Conservation (phyloP, 1,284 basidiomycete genomes). For the Sanghuangporus sanghuang region DNA sequence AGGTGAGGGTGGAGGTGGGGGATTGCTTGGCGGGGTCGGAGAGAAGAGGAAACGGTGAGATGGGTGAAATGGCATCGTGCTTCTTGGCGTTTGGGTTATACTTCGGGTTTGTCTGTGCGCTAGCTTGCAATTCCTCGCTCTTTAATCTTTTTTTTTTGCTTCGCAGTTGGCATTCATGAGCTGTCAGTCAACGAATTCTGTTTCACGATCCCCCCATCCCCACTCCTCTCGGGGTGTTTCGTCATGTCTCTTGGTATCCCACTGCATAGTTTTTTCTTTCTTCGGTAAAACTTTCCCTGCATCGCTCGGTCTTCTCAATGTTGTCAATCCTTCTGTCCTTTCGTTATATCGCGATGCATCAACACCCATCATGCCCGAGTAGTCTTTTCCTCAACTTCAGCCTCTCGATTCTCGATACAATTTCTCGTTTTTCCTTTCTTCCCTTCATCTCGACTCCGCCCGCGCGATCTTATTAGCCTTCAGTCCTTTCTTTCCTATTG, state of each 20-base stretch:
- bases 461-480: too few relatives aligned
- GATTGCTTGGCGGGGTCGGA: constrained; percentile 24
- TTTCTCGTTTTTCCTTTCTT: not conserved
- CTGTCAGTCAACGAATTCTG: not conserved
- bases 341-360: not conserved
- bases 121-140: not conserved
- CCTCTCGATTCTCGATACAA: not conserved
- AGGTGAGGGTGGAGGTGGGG: constrained; percentile 21
- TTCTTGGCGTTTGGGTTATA: not conserved
- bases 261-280: not conserved
- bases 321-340: not conserved
- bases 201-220: not conserved
- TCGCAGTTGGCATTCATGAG: not conserved
- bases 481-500: not conserved
- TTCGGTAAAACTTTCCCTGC: not conserved
- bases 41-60: constrained; percentile 41
- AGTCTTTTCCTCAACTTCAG: not conserved
- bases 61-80: not conserved
- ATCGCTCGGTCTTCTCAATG: not conserved
- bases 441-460: not conserved
- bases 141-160: not conserved
- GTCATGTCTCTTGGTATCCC: not conserved
- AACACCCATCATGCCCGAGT: not conserved
- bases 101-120: not conserved
- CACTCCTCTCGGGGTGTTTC: not conserved